A percentile compares a stretch with the other conserved stretches of the same genome.
Evolutionary conservation across 2,329 filamentous ascomycete genomes (phyloP).

Genomic region (Epichloe hybrida): DNA sequence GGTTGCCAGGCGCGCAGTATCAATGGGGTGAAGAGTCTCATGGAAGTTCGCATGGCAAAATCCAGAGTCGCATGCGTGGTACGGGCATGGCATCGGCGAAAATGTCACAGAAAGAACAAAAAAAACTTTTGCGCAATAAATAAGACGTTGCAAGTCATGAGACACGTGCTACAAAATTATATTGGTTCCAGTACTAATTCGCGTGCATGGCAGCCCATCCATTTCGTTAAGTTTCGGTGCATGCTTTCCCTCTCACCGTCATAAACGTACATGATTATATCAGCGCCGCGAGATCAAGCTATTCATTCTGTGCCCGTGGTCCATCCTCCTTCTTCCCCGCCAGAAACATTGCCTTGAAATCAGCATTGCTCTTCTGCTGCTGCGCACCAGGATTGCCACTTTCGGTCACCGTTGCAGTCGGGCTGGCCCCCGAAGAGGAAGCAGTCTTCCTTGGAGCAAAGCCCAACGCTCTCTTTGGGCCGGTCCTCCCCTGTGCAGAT

Average conservation of each 20-base stretch:
- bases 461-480: conserved; percentile 29
- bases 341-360: conserved; percentile 42
- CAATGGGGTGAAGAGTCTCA: not conserved
- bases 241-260: too few species aligned
- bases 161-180: too few species aligned
- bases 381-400: conserved; percentile 8
- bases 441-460: conserved; percentile 21
- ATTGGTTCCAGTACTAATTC: too few species aligned
- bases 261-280: too few species aligned
- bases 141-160: too few species aligned
- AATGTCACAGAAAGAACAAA: too few species aligned
- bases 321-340: conserved; percentile 9
- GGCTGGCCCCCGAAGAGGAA: conserved; percentile 3
- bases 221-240: too few species aligned
- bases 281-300: not conserved
- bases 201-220: too few species aligned
- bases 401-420: conserved; percentile 15
- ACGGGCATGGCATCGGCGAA: too few species aligned
- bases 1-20: conserved; percentile 3
- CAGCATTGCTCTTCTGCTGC: conserved; percentile 39
- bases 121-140: not conserved
- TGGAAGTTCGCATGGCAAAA: too few species aligned
- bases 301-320: not conserved
- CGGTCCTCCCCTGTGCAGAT: conserved; percentile 25
- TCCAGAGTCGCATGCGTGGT: too few species aligned